phyloP scores from a whole-genome alignment of 2,329 filamentous ascomycete species.

The Ophiostoma himal-ulmi region DNA sequence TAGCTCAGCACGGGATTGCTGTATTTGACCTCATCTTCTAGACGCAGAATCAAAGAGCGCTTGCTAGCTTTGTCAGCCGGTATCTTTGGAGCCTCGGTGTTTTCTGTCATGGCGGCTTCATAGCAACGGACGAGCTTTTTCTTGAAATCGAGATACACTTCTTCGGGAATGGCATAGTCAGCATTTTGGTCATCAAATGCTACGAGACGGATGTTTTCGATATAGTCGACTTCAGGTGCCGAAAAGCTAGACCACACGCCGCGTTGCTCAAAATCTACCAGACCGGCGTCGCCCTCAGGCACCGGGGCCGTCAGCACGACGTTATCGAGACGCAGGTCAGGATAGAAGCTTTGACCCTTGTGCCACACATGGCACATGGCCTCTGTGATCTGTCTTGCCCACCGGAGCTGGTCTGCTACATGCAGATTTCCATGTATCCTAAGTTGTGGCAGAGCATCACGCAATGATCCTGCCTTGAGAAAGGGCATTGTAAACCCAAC shows the following conservation, averaged over 20 bases:
- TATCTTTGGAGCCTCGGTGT: neutral
- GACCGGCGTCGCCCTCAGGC: slow-evolving; percentile 40
- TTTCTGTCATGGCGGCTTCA: slow-evolving; percentile 21
- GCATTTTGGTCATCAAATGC: slow-evolving; percentile 43
- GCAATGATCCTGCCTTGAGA: slow-evolving; percentile 49
- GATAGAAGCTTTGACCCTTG: slow-evolving; percentile 47
- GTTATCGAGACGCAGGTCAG: slow-evolving; percentile 56
- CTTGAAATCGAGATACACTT: slow-evolving; percentile 39
- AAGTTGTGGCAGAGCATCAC: slow-evolving; percentile 49
- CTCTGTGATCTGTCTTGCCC: slow-evolving; percentile 48
- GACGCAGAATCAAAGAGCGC: slow-evolving; percentile 15
- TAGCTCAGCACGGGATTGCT: slow-evolving; percentile 45
- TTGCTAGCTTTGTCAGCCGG: neutral
- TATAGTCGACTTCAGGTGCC: slow-evolving; percentile 53
- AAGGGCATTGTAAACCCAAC: slow-evolving; percentile 53
- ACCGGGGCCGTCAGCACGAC: slow-evolving; percentile 44
- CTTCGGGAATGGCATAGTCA: slow-evolving; percentile 33
- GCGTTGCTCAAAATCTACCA: slow-evolving; percentile 59
- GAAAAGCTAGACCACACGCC: slow-evolving; percentile 59
- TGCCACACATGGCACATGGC: slow-evolving; percentile 47
- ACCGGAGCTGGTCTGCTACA: slow-evolving; percentile 44
- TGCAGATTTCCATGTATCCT: slow-evolving; percentile 42
- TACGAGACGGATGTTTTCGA: slow-evolving; percentile 53
- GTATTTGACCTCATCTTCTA: slow-evolving; percentile 35
- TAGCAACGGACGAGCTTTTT: slow-evolving; percentile 43